These are phyloP conservation scores for Talaromyces sp. DNA, from an alignment of 2,329 filamentous ascomycete species.

Conservation along the genomic window DNA sequence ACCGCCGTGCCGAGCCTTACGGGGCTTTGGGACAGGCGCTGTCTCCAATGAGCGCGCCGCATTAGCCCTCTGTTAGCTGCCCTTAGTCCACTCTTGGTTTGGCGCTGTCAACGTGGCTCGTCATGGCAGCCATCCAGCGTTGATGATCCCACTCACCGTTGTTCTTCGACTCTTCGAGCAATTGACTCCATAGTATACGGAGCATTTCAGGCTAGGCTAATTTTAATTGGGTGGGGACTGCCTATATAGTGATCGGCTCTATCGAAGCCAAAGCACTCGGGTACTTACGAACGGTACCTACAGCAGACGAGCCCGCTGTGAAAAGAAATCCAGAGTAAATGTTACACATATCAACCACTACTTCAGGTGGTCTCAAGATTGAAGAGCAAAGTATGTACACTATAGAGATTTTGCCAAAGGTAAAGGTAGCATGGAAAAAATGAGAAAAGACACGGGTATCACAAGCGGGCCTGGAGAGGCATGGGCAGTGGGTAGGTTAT, in stretches of 20 bases:
- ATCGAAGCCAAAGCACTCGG: not conserved
- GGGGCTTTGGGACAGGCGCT: conserved; percentile 18
- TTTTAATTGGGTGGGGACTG: not conserved
- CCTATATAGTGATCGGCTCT: not conserved
- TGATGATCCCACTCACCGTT: not conserved
- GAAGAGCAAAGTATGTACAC: not conserved
- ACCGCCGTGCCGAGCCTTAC: conserved; percentile 7
- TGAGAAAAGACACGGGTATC: conserved; percentile 30
- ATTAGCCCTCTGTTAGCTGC: not conserved
- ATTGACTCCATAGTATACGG: not conserved
- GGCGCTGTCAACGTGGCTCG: conserved; percentile 26
- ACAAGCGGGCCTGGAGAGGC: conserved; percentile 7
- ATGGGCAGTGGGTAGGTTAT: not conserved
- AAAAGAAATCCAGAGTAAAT: not conserved
- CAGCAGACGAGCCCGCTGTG: not conserved
- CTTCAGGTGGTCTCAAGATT: not conserved
- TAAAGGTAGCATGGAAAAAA: not conserved
- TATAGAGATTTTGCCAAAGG: not conserved
- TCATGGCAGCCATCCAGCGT: not conserved
- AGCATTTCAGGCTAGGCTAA: no score
- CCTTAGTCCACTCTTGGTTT: conserved; percentile 13
- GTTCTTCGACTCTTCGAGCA: not conserved
- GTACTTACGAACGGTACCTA: not conserved
- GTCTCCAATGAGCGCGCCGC: conserved; percentile 10
- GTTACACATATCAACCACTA: not conserved